Evolutionary conservation across 352 stramenopile genomes (phyloP).

Genomic region (Saprolegnia diclina): DNA sequence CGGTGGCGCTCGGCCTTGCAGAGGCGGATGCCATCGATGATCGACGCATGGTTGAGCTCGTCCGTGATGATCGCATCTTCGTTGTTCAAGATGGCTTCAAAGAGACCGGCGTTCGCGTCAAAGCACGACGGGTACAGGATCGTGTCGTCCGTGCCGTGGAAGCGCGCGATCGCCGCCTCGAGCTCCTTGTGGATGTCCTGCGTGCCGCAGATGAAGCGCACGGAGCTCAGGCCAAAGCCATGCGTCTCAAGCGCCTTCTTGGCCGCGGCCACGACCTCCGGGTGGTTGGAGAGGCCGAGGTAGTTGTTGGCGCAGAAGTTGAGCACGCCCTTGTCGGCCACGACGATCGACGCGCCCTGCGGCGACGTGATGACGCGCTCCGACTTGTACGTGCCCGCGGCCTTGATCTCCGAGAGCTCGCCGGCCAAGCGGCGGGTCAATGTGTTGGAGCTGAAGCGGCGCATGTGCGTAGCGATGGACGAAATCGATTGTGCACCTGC

Average conservation of each 20-base stretch:
- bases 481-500: neutral
- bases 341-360: conserved; percentile 73
- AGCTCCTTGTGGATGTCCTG: conserved; percentile 93
- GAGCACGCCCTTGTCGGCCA: conserved; percentile 66
- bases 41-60: conserved; percentile 91
- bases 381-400: conserved; percentile 79
- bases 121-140: conserved; percentile 94
- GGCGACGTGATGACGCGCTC: conserved; percentile 88
- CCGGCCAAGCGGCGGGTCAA: conserved; percentile 70
- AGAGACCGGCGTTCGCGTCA: conserved; percentile 91
- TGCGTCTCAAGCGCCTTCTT: conserved; percentile 80
- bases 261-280: conserved; percentile 75
- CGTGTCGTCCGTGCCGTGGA: conserved; percentile 91
- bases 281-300: conserved; percentile 87
- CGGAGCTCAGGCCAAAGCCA: conserved; percentile 87
- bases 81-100: conserved; percentile 81
- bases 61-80: conserved; percentile 93
- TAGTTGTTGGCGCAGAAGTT: conserved; percentile 97
- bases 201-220: conserved; percentile 94
- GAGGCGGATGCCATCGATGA: conserved; percentile 92
- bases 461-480: neutral
- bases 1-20: conserved; percentile 91
- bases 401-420: conserved; percentile 68
- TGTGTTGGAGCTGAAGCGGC: conserved; percentile 39
- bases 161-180: conserved; percentile 84